Conservation (phyloP, 2,329 filamentous ascomycete species). For the Akanthomyces dipterigenus region DNA sequence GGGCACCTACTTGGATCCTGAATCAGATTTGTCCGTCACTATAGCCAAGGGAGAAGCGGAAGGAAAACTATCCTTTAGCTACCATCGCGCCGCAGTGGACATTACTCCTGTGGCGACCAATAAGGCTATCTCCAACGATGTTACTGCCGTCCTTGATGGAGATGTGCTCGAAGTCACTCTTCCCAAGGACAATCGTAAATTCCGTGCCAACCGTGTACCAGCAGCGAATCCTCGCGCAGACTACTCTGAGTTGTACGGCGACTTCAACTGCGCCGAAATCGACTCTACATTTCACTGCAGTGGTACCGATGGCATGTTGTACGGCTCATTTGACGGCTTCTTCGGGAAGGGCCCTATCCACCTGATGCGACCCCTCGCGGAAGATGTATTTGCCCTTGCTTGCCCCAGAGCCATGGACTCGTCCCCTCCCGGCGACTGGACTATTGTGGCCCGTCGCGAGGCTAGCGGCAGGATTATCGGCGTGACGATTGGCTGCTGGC, state of each 20-base stretch:
- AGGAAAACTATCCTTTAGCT: conserved; percentile 25
- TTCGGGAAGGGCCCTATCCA: conserved; percentile 31
- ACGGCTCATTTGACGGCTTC: conserved; percentile 35
- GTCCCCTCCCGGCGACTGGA: conserved; percentile 36
- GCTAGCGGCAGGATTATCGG: conserved; percentile 19
- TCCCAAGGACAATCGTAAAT: conserved; percentile 16
- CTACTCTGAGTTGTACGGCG: conserved; percentile 26
- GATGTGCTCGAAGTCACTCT: conserved; percentile 23
- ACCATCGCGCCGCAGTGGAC: conserved; percentile 19
- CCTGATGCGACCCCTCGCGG: conserved; percentile 30
- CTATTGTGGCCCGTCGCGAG: conserved; percentile 27
- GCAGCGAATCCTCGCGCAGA: background rate
- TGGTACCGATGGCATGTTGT: conserved; percentile 30
- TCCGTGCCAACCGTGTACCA: conserved; percentile 4
- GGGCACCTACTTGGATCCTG: conserved; percentile 32
- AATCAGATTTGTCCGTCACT: conserved; percentile 26
- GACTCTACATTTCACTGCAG: conserved; percentile 30
- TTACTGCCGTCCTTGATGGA: conserved; percentile 24
- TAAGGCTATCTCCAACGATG: conserved; percentile 18
- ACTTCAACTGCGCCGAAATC: conserved; percentile 28
- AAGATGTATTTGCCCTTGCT: conserved; percentile 31
- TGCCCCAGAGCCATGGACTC: conserved; percentile 35
- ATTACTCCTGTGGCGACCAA: conserved; percentile 18
- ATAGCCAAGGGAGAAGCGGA: conserved; percentile 18
- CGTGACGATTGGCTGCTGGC: conserved; percentile 33